These are phyloP conservation scores for Mycena floridula DNA, from an alignment of 768 basidiomycete genomes.

Conservation along the genomic window DNA sequence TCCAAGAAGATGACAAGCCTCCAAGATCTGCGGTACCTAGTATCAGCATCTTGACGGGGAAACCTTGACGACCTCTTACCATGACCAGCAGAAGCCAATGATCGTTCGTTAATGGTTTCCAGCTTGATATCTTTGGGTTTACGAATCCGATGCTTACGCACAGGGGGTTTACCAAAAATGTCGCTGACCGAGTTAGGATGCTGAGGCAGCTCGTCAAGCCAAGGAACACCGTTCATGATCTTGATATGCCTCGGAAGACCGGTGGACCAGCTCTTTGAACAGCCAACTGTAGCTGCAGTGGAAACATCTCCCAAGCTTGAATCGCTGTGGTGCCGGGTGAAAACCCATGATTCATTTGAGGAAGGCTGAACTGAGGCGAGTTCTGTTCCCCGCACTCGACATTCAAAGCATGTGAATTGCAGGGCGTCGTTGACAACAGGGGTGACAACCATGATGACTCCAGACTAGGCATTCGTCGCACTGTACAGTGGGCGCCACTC, in stretches of 20 bases:
- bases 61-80: constrained; percentile 40
- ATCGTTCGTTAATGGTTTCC: constrained; percentile 73
- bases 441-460: no score
- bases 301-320: constrained; percentile 67
- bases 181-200: constrained; percentile 57
- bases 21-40: constrained; percentile 71
- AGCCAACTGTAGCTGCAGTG: constrained; percentile 77
- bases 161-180: constrained; percentile 53
- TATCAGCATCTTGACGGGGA: constrained; percentile 53
- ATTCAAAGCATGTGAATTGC: no score
- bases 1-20: constrained; percentile 17
- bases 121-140: constrained; percentile 62
- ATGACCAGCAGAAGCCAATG: constrained; percentile 26
- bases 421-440: no score
- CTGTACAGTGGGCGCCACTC: no score
- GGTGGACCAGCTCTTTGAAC: constrained; percentile 67
- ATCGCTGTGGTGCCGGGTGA: constrained; percentile 78
- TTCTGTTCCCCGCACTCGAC: no score
- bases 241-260: constrained; percentile 75
- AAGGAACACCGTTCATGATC: constrained; percentile 72
- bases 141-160: constrained; percentile 60
- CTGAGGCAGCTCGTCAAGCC: constrained; percentile 60
- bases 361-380: no score
- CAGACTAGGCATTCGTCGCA: no score
- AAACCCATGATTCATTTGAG: no score